Conservation (phyloP, 1,284 basidiomycete genomes). For the Cystobasidium sp. region DNA sequence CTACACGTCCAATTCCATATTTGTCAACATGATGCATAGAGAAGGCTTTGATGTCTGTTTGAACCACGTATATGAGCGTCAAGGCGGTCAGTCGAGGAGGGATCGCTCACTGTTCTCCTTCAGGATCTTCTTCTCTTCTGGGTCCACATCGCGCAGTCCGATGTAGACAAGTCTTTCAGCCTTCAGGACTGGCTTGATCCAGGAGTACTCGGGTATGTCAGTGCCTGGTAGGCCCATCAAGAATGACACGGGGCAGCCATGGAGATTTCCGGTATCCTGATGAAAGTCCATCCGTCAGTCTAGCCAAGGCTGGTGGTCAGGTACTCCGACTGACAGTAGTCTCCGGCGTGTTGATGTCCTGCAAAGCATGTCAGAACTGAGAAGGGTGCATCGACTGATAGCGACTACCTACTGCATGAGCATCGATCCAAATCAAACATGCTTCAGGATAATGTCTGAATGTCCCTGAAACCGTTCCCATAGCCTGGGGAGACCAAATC, state of each 20-base stretch:
- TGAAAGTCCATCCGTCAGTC: neutral
- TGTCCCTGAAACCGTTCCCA: slow-evolving; percentile 88
- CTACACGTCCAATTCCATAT: slow-evolving; percentile 91
- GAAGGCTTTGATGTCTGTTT: slow-evolving; percentile 80
- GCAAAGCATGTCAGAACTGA: slow-evolving; percentile 62
- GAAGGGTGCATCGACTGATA: neutral
- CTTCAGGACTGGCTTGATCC: slow-evolving; percentile 76
- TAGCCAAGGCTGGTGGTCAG: neutral
- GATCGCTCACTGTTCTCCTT: slow-evolving; percentile 66
- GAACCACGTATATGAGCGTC: neutral
- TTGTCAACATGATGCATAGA: slow-evolving; percentile 99
- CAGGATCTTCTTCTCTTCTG: slow-evolving; percentile 85
- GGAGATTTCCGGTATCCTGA: slow-evolving; percentile 82
- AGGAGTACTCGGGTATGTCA: slow-evolving; percentile 67
- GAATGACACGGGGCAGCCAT: slow-evolving; percentile 98
- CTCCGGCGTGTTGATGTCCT: slow-evolving; percentile 91
- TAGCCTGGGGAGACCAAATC: slow-evolving; percentile 65
- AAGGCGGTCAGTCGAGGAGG: neutral
- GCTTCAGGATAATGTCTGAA: slow-evolving; percentile 64
- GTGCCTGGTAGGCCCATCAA: slow-evolving; percentile 61
- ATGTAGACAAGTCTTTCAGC: slow-evolving; percentile 86
- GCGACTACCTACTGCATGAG: slow-evolving; percentile 54
- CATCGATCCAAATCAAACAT: slow-evolving; percentile 81
- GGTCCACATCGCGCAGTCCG: slow-evolving; percentile 91
- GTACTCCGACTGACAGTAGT: slow-evolving; percentile 63